A percentile compares a stretch with the other conserved stretches of the same genome.
Conservation (phyloP, 257 asterid genomes). For the Solanum medicagineum region DNA sequence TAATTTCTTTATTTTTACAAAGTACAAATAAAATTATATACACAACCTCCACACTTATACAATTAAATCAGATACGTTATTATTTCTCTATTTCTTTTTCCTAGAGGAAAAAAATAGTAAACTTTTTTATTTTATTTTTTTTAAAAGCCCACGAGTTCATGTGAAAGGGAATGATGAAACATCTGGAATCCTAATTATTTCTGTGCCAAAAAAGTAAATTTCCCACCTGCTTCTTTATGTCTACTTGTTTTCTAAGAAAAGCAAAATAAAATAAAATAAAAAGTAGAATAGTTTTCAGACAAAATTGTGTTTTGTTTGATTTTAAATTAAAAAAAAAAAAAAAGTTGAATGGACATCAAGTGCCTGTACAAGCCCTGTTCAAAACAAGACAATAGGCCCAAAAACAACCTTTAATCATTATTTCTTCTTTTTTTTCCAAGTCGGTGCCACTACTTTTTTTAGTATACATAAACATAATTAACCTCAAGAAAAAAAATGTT, state of each 20-base stretch:
- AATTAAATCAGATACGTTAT: neutral
- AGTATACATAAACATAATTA: neutral
- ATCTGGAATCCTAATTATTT: neutral
- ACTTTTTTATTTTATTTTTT: no score
- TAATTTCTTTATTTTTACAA: neutral
- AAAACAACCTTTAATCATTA: neutral
- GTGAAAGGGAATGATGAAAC: neutral
- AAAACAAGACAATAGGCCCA: slow-evolving; percentile 1
- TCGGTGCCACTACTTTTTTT: neutral
- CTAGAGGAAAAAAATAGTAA: neutral
- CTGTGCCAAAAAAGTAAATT: neutral
- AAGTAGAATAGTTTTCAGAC: neutral
- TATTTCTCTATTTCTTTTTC: neutral
- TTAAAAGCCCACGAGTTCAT: neutral
- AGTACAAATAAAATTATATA: neutral
- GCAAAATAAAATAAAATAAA: neutral
- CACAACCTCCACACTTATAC: neutral
- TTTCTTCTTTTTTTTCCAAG: neutral
- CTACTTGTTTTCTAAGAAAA: neutral
- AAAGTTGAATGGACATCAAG: neutral
- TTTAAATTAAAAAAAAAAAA: no score
- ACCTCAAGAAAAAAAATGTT: neutral
- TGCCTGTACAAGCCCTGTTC: neutral
- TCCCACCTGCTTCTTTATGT: neutral
- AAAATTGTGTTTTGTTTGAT: neutral